A percentile compares a stretch with the other conserved stretches of the same genome.
Conservation (phyloP, 2,329 filamentous ascomycete genomes). For the Byssoonygena ceratinophila region DNA sequence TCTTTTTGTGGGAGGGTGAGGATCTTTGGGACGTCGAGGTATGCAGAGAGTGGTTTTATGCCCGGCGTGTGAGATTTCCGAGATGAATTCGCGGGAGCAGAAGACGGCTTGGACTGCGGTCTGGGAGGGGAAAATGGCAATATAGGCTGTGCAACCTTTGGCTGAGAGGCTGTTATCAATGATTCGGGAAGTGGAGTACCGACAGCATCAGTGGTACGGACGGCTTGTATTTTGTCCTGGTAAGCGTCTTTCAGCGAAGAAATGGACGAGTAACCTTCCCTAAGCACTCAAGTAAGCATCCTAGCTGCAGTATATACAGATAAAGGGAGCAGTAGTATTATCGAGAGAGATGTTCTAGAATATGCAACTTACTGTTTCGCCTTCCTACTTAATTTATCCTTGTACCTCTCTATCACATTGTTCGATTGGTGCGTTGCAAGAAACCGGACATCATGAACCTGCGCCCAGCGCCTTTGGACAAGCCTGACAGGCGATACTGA, state of each 20-base stretch:
- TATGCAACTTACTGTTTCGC: constrained; percentile 49
- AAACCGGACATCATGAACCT: constrained; percentile 85
- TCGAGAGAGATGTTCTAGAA: neutral
- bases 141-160: constrained; percentile 19
- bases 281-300: constrained; percentile 35
- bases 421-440: constrained; percentile 63
- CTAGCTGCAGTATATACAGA: neutral
- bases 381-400: constrained; percentile 71
- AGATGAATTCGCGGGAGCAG: constrained; percentile 34
- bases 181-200: constrained; percentile 13
- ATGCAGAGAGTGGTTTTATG: constrained; percentile 56
- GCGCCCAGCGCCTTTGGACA: constrained; percentile 71
- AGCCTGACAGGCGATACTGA: constrained; percentile 5
- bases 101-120: constrained; percentile 21
- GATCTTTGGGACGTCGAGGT: constrained; percentile 71
- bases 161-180: constrained; percentile 13
- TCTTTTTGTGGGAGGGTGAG: constrained; percentile 64
- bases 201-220: constrained; percentile 49
- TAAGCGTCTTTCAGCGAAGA: constrained; percentile 64
- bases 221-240: constrained; percentile 64
- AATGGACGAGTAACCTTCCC: constrained; percentile 54
- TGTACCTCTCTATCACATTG: constrained; percentile 72
- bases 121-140: constrained; percentile 23
- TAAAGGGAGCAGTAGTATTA: no score
- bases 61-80: constrained; percentile 40